phyloP scores from a whole-genome alignment of 2,329 filamentous ascomycete species.

The Verruconis gallopava region DNA sequence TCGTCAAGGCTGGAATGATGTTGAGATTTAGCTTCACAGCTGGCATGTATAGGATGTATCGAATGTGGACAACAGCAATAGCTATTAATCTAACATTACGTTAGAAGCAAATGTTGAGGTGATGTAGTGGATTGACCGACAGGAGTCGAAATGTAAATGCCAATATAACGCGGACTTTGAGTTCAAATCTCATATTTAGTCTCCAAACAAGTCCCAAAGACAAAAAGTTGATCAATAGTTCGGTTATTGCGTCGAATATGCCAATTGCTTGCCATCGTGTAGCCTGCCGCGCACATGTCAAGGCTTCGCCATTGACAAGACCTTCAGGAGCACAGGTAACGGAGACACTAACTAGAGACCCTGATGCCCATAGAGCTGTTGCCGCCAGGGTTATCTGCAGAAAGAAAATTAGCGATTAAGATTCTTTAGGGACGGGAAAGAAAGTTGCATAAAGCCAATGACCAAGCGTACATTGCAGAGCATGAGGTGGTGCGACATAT shows the following conservation, averaged over 20 bases:
- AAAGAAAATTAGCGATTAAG: background rate
- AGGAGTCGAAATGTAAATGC: slow-evolving; percentile 10
- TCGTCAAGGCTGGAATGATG: slow-evolving; percentile 13
- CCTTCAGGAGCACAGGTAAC: slow-evolving; percentile 13
- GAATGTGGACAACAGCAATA: slow-evolving; percentile 13
- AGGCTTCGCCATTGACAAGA: slow-evolving; percentile 4
- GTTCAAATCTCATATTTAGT: slow-evolving; percentile 9
- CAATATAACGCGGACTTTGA: slow-evolving; percentile 10
- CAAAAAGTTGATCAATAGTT: slow-evolving; percentile 9
- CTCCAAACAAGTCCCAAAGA: slow-evolving; percentile 8
- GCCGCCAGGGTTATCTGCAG: slow-evolving; percentile 11
- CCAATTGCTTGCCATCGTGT: slow-evolving; percentile 10
- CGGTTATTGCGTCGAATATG: slow-evolving; percentile 9
- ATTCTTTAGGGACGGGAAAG: too few species aligned
- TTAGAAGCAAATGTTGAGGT: slow-evolving; percentile 8
- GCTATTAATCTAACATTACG: slow-evolving; percentile 12
- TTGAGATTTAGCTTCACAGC: slow-evolving; percentile 10
- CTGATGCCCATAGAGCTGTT: slow-evolving; percentile 16
- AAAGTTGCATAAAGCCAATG: background rate
- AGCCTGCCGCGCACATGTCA: slow-evolving; percentile 7
- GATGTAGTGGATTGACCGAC: slow-evolving; percentile 4
- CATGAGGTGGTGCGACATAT: slow-evolving; percentile 16
- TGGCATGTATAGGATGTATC: slow-evolving; percentile 7
- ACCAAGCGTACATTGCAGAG: slow-evolving; percentile 15
- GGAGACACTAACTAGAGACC: slow-evolving; percentile 15